phyloP scores from a whole-genome alignment of 257 asterid species.

The Capsicum pubescens region DNA sequence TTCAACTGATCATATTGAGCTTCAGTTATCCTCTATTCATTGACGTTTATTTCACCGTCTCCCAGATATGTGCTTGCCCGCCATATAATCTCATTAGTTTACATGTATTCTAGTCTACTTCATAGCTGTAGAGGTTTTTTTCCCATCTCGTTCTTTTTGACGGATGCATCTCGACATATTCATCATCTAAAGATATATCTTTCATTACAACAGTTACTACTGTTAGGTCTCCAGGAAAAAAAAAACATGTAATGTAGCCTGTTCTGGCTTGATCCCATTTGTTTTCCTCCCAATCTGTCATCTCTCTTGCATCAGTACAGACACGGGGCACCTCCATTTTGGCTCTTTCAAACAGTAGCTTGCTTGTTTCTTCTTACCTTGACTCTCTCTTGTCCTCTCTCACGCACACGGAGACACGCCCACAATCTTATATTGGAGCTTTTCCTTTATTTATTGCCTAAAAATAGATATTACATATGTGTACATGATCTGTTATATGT shows the following conservation, averaged over 20 bases:
- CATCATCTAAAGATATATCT: no score
- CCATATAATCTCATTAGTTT: background rate
- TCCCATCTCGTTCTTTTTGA: no score
- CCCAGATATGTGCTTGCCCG: background rate
- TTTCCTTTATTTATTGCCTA: background rate
- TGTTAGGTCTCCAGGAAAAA: background rate
- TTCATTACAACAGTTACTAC: no score
- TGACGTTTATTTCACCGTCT: background rate
- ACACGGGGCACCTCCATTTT: background rate
- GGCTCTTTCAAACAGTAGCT: background rate
- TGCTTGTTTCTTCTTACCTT: background rate
- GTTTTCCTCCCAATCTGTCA: background rate
- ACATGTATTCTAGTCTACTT: no score
- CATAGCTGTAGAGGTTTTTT: no score
- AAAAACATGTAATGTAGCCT: background rate
- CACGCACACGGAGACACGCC: background rate
- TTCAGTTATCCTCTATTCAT: constrained; percentile 10
- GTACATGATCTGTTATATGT: background rate
- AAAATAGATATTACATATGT: background rate
- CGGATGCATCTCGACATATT: no score
- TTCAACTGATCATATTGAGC: background rate
- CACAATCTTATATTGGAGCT: background rate
- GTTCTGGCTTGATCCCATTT: constrained; percentile 15
- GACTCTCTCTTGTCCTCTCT: background rate
- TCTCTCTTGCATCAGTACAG: background rate